Percentiles rank a stretch among this genome's conserved stretches.
Evolutionary conservation across 208 protist species (phyloP).

Genomic region (Zelonia costaricensis): DNA sequence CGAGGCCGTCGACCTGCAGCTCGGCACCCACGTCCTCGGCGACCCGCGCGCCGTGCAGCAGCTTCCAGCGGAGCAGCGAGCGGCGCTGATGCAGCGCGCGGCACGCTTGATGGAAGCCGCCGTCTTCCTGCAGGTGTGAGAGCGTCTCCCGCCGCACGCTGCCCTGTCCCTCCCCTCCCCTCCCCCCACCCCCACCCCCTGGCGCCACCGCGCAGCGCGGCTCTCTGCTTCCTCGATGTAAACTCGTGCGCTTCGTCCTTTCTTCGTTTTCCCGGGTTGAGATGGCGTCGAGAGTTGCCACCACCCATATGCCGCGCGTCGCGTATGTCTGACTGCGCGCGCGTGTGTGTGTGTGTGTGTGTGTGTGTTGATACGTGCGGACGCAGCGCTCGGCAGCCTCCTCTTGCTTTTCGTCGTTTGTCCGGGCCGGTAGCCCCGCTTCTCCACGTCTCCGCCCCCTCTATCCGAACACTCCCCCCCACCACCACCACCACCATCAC

Average conservation of each 20-base stretch:
- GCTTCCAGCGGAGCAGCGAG: slow-evolving; percentile 14
- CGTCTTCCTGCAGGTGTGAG: slow-evolving; percentile 53
- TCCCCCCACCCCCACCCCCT: not conserved
- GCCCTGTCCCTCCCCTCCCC: no score
- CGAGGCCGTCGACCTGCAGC: slow-evolving; percentile 23
- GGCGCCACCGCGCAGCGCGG: not conserved
- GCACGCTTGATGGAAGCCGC: slow-evolving; percentile 42
- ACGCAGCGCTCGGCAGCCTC: no score
- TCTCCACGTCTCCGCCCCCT: no score
- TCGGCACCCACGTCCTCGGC: slow-evolving; percentile 31
- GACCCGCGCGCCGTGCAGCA: slow-evolving; percentile 13
- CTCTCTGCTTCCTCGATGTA: not conserved
- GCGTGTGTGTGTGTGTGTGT: not conserved
- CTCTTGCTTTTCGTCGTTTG: no score
- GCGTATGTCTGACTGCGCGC: not conserved
- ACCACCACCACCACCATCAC: no score
- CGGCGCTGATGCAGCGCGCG: slow-evolving; percentile 14
- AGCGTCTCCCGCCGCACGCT: no score
- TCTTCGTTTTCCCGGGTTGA: not conserved
- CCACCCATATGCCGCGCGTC: not conserved
- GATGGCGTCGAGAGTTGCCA: not conserved
- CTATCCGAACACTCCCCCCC: no score
- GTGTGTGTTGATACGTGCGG: no score
- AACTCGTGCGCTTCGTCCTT: not conserved
- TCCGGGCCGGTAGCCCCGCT: no score